A percentile compares a stretch with the other conserved stretches of the same genome.
Conservation (phyloP, 768 basidiomycete species). For the Pulveroboletus sp. region DNA sequence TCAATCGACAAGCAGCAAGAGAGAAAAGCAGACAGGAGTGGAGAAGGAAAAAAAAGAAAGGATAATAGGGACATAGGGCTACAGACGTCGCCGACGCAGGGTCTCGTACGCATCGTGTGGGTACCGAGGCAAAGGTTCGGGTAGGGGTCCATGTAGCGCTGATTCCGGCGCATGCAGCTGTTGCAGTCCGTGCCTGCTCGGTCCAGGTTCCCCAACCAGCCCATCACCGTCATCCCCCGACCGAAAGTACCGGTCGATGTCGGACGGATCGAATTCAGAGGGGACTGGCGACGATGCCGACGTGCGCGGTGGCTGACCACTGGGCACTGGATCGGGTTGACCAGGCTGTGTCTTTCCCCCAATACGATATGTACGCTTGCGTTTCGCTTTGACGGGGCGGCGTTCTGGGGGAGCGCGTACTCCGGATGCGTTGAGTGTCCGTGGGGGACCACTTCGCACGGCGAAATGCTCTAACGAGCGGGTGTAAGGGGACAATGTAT, state of each 20-base stretch:
- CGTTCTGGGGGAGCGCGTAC: slow-evolving; percentile 37
- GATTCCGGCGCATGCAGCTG: neutral
- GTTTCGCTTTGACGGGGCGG: slow-evolving; percentile 62
- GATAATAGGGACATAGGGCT: neutral
- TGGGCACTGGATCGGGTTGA: slow-evolving; percentile 1
- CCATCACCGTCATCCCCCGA: slow-evolving; percentile 22
- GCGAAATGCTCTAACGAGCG: slow-evolving; percentile 88
- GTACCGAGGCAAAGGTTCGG: neutral
- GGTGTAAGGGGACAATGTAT: slow-evolving; percentile 92
- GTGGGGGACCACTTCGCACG: slow-evolving; percentile 80
- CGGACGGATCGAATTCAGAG: slow-evolving; percentile 63
- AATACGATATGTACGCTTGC: slow-evolving; percentile 70
- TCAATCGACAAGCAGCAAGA: too few relatives aligned
- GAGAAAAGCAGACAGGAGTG: neutral
- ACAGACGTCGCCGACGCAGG: slow-evolving; percentile 9
- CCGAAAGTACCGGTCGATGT: slow-evolving; percentile 74
- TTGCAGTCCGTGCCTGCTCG: neutral
- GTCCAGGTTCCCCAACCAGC: neutral
- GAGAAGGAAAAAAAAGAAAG: neutral
- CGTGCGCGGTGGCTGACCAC: slow-evolving; percentile 6
- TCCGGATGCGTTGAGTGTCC: slow-evolving; percentile 35
- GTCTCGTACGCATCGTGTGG: slow-evolving; percentile 5
- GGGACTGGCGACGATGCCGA: slow-evolving; percentile 32
- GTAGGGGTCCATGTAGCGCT: neutral
- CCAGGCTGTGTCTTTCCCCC: slow-evolving; percentile 30